Evolutionary conservation across 2,329 filamentous ascomycete genomes (phyloP).

Genomic region (Lecanicillium sp.): DNA sequence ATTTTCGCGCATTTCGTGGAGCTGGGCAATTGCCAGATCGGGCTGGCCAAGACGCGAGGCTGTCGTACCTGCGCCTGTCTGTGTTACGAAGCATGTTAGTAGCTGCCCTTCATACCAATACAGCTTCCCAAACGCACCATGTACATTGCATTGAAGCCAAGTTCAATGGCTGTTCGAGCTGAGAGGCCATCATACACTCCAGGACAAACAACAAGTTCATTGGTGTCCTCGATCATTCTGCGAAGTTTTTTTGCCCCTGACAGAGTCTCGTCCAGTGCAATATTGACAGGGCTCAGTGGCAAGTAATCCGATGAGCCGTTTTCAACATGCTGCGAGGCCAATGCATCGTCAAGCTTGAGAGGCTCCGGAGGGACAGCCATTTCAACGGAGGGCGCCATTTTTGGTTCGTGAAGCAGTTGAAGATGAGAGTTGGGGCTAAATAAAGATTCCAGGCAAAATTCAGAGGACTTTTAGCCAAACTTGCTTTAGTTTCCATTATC

Average conservation of each 20-base stretch:
- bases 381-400: too few species aligned
- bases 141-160: slow-evolving; percentile 57
- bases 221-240: slow-evolving; percentile 29
- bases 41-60: slow-evolving; percentile 55
- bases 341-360: too few species aligned
- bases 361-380: too few species aligned
- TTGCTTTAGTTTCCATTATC: too few species aligned
- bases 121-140: slow-evolving; percentile 45
- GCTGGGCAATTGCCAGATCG: slow-evolving; percentile 54
- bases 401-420: too few species aligned
- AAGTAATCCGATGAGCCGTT: slow-evolving; percentile 3
- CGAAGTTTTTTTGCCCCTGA: slow-evolving; percentile 29
- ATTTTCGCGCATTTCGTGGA: slow-evolving; percentile 56
- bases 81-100: background rate
- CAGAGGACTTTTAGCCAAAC: too few species aligned
- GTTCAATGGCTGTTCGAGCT: slow-evolving; percentile 52
- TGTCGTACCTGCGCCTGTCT: slow-evolving; percentile 57
- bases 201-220: slow-evolving; percentile 47
- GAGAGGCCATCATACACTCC: slow-evolving; percentile 64
- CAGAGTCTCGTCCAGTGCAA: slow-evolving; percentile 10
- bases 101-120: too few species aligned
- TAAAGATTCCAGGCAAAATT: too few species aligned
- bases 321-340: too few species aligned
- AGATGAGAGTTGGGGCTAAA: too few species aligned
- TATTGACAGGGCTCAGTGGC: slow-evolving; percentile 9